These are phyloP conservation scores for Geranium brycei DNA, from an alignment of 345 rosid genomes.

Conservation along the genomic window DNA sequence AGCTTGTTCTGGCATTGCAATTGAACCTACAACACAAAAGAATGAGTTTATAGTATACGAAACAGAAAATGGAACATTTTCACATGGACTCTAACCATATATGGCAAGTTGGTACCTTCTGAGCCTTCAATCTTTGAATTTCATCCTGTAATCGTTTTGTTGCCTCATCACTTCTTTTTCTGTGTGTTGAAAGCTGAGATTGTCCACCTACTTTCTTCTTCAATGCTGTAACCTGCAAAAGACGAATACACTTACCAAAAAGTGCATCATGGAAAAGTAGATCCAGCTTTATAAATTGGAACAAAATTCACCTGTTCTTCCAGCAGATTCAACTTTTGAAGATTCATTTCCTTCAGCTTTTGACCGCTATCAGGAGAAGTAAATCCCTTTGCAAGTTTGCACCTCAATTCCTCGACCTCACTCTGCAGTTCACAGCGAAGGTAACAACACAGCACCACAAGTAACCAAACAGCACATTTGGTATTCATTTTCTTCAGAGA, in stretches of 20 bases:
- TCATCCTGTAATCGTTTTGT: constrained; percentile 37
- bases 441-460: background rate
- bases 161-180: constrained; percentile 40
- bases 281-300: background rate
- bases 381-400: constrained; percentile 31
- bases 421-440: constrained; percentile 23
- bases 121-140: constrained; percentile 64
- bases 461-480: background rate
- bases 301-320: constrained; percentile 38
- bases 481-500: background rate
- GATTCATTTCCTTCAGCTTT: constrained; percentile 35
- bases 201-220: constrained; percentile 47
- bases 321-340: constrained; percentile 40
- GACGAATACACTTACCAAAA: constrained; percentile 6
- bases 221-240: constrained; percentile 42
- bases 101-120: constrained; percentile 41
- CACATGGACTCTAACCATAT: background rate
- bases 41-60: constrained; percentile 1
- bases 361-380: constrained; percentile 32
- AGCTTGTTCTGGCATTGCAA: constrained; percentile 82
- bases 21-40: constrained; percentile 46
- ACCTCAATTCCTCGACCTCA: constrained; percentile 50
- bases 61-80: background rate
- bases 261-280: background rate
- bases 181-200: constrained; percentile 45